Base-by-base conservation (phyloP, 2,329 filamentous ascomycete species). In the Colletotrichum sp. region DNA sequence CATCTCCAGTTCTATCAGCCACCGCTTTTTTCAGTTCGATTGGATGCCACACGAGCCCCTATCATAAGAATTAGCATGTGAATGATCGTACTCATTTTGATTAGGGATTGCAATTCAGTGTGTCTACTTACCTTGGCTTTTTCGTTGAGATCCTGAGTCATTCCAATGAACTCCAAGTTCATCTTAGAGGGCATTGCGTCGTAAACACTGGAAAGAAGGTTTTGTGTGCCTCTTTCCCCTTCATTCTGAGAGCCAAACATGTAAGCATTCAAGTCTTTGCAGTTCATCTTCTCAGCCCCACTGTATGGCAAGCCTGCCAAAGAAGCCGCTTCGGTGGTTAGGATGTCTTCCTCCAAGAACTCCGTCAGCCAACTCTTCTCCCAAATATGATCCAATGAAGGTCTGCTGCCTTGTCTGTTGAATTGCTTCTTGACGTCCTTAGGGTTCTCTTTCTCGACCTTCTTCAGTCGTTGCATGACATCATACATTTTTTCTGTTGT, bases 31-130 rank as follows among this genome's bases (percentile, higher is more conserved):
- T n/a, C n/a, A n/a, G n/a, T n/a, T n/a, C n/a, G n/a, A n/a, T n/a
- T n/a, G n/a, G n/a, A n/a, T n/a, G n/a, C n/a, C n/a, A n/a, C n/a
- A 49, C 1, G 19, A 49, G 39, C 9, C 39, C 39, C 39, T 49
- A 2, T 49, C 0, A 12, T n/a, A 34, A 7, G 32, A 7, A 12
- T 49, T 0, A n/a, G 39, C 19, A n/a, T 49, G 1, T n/a, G 19
- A 49, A 6, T 3, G 5, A 44, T 3, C 1, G 3, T 44, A n/a
- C 0, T 3, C 9, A 6, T 4, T 5, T 39, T 39, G 36, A 6
- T 12, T 34, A 1, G 34, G 15, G 0, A 39, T 39, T 39, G 34
- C 6, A 16, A 16, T 36, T 36, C 13, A 39, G 15, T 52, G 12
- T 22, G 44, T n/a, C 9, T 22, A 25, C 57, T 62, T 32, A 62